phyloP scores from a whole-genome alignment of 257 asterid species.

The Solanum paucissectum region DNA sequence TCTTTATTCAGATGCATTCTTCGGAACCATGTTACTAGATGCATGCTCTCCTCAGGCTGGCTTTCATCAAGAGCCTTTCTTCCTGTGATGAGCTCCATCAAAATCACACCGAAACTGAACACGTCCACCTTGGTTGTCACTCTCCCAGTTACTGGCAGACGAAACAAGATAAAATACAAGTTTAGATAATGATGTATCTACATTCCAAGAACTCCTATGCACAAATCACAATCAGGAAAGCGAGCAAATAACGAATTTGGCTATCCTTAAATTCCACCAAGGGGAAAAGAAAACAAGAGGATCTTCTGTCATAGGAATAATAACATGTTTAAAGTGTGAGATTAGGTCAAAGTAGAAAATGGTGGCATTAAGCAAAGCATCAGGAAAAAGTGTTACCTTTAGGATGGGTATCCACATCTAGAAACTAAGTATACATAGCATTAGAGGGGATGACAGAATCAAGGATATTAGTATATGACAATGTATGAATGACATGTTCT shows the following conservation, averaged over 20 bases:
- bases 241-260: not conserved
- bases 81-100: conserved; percentile 91
- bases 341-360: not conserved
- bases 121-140: conserved; percentile 93
- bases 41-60: conserved; percentile 94
- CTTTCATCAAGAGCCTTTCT: conserved; percentile 86
- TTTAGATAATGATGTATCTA: not conserved
- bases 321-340: not conserved
- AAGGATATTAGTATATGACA: not conserved
- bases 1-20: conserved; percentile 80
- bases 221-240: not conserved
- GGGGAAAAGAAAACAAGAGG: not conserved
- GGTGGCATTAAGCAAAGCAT: not conserved
- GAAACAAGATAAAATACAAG: conserved; percentile 1
- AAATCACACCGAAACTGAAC: conserved; percentile 87
- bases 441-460: not conserved
- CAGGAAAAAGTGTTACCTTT: not conserved
- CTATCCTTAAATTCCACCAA: not conserved
- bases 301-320: not conserved
- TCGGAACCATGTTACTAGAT: conserved; percentile 91
- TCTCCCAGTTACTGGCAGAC: conserved; percentile 72
- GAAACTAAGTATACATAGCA: not conserved
- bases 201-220: not conserved
- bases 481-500: not conserved
- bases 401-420: not conserved